Evolutionary conservation across 2,329 filamentous ascomycete species (phyloP).

Genomic region (Laburnicola sp.): DNA sequence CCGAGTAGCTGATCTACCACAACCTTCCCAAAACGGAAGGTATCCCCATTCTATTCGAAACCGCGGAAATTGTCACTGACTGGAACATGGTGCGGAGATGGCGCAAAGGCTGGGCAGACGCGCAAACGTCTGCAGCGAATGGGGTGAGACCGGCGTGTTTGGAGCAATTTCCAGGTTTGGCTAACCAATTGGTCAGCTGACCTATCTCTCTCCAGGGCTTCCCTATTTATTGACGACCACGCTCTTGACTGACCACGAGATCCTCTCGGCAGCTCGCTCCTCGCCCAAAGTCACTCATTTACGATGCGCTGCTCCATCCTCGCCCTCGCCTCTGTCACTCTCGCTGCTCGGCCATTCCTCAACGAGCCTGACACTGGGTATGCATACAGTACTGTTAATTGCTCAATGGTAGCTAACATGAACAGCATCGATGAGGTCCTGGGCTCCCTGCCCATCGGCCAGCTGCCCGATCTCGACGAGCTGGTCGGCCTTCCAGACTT

Average conservation of each 20-base stretch:
- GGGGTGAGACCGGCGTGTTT: not conserved
- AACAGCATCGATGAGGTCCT: conserved; percentile 30
- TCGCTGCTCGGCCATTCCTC: conserved; percentile 40
- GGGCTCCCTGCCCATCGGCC: conserved; percentile 31
- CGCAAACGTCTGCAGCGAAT: not conserved
- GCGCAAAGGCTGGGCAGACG: not conserved
- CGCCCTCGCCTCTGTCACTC: conserved; percentile 28
- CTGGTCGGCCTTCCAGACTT: conserved; percentile 59
- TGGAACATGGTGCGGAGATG: not conserved
- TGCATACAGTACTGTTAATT: not conserved
- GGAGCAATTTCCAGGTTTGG: not conserved
- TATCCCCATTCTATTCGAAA: not conserved
- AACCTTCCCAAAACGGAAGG: not conserved
- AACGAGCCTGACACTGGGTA: conserved; percentile 43
- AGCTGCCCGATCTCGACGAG: conserved; percentile 49
- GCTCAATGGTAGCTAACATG: not conserved
- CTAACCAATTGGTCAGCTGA: no score
- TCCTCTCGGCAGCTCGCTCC: not conserved
- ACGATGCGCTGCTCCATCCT: conserved; percentile 29
- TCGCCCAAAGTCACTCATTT: conserved; percentile 18
- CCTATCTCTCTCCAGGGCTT: not conserved
- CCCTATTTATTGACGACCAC: not conserved
- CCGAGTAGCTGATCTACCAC: not conserved
- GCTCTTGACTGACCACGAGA: not conserved
- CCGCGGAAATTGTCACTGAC: not conserved